These are phyloP conservation scores for Graphilbum ipis-grandicollis DNA, from an alignment of 2,329 filamentous ascomycete genomes.

Conservation along the genomic window DNA sequence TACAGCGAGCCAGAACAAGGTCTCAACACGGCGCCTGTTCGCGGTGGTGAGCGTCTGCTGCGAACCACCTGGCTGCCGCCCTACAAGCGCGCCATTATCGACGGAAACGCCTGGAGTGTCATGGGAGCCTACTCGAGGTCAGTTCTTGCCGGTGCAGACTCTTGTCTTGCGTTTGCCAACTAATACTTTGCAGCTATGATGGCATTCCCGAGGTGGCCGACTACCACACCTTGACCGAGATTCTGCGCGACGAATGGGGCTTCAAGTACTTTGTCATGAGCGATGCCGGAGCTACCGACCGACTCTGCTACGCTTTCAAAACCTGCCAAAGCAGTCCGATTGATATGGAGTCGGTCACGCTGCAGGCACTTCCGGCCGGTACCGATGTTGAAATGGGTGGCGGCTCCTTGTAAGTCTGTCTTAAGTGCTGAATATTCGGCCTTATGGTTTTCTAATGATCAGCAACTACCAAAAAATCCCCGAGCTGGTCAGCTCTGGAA, in stretches of 20 bases:
- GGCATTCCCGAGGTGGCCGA: slow-evolving; percentile 52
- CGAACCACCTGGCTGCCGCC: slow-evolving; percentile 38
- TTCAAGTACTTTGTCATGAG: slow-evolving; percentile 31
- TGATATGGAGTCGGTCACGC: slow-evolving; percentile 47
- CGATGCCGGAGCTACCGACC: neutral
- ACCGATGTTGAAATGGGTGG: slow-evolving; percentile 52
- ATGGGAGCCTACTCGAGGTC: slow-evolving; percentile 49
- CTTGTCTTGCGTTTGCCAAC: too few relatives aligned
- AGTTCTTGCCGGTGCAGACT: too few relatives aligned
- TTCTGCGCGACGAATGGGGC: slow-evolving; percentile 55
- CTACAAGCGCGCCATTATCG: slow-evolving; percentile 55
- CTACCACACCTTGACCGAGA: slow-evolving; percentile 46
- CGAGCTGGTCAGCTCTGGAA: slow-evolving; percentile 41
- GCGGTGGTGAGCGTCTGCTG: slow-evolving; percentile 34
- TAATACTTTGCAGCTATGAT: slow-evolving; percentile 46
- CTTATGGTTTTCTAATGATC: too few relatives aligned
- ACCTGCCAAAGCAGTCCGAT: slow-evolving; percentile 43
- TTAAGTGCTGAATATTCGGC: too few relatives aligned
- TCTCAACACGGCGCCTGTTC: slow-evolving; percentile 45
- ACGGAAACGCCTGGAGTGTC: slow-evolving; percentile 47
- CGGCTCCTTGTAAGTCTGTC: too few relatives aligned
- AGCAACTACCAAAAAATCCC: slow-evolving; percentile 52
- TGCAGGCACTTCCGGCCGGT: slow-evolving; percentile 43
- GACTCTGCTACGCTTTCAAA: slow-evolving; percentile 21
- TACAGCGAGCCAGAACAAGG: slow-evolving; percentile 56